These are phyloP conservation scores for Bremia lactucae DNA, from an alignment of 352 stramenopile species.

Conservation along the genomic window DNA sequence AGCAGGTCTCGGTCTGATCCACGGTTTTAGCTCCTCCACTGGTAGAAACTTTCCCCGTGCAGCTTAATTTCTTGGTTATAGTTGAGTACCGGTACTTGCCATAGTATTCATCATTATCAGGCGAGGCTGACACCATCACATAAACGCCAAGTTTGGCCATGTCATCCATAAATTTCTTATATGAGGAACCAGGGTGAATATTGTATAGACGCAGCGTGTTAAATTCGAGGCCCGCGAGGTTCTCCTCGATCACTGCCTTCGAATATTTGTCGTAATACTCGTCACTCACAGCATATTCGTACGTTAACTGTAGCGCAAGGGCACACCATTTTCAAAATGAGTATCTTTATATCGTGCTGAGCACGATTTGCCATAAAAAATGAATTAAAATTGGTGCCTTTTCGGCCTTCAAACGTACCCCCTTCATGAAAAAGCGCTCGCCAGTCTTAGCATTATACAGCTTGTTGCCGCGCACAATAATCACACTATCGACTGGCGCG, in stretches of 20 bases:
- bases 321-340: too few relatives aligned
- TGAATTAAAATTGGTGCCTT: neutral
- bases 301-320: too few relatives aligned
- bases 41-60: slow-evolving; percentile 33
- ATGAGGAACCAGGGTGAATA: slow-evolving; percentile 75
- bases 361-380: slow-evolving; percentile 2
- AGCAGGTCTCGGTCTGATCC: slow-evolving; percentile 71
- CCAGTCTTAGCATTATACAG: slow-evolving; percentile 75
- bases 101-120: slow-evolving; percentile 77
- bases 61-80: slow-evolving; percentile 54
- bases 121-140: slow-evolving; percentile 68
- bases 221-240: slow-evolving; percentile 63
- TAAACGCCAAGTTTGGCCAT: slow-evolving; percentile 73
- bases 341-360: slow-evolving; percentile 8
- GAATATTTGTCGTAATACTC: slow-evolving; percentile 81
- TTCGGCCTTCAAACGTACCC: slow-evolving; percentile 31
- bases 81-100: slow-evolving; percentile 78
- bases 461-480: slow-evolving; percentile 81
- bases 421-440: slow-evolving; percentile 83
- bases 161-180: slow-evolving; percentile 77
- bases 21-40: slow-evolving; percentile 34
- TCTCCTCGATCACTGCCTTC: slow-evolving; percentile 51
- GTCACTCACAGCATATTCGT: slow-evolving; percentile 82
- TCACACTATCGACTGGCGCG: slow-evolving; percentile 30
- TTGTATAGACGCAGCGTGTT: slow-evolving; percentile 85